A percentile compares a stretch with the other conserved stretches of the same genome.
These are phyloP conservation scores for Suhomyces wounanorum DNA, from an alignment of 1,139 yeast genomes.

Conservation along the genomic window DNA sequence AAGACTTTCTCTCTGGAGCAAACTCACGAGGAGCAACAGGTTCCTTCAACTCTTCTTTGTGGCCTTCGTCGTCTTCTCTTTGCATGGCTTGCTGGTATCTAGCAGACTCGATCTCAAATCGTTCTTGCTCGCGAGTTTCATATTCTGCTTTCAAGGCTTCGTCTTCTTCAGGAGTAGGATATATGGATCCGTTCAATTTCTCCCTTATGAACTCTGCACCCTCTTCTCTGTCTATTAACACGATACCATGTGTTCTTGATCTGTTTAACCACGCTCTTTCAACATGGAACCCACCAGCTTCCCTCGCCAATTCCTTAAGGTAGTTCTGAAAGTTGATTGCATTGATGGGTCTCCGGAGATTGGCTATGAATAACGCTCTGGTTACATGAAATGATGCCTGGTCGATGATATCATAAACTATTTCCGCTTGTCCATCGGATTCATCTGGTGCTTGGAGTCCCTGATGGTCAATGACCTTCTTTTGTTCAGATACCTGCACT, in stretches of 20 bases:
- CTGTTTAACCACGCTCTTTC: constrained; percentile 51
- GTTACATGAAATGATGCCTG: constrained; percentile 38
- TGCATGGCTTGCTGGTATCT: constrained; percentile 21
- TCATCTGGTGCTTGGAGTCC: constrained; percentile 26
- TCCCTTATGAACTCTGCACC: constrained; percentile 41
- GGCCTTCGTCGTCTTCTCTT: constrained; percentile 11
- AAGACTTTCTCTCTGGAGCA: constrained; percentile 26
- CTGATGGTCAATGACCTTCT: constrained; percentile 26
- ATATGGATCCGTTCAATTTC: constrained; percentile 33
- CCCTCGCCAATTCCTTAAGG: constrained; percentile 29
- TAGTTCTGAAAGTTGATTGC: constrained; percentile 39
- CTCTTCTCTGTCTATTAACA: constrained; percentile 38
- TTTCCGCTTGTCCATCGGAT: constrained; percentile 31
- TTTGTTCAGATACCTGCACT: constrained; percentile 9
- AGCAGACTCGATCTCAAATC: constrained; percentile 24
- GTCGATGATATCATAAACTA: constrained; percentile 33
- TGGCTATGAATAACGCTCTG: constrained; percentile 47
- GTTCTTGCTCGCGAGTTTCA: constrained; percentile 24
- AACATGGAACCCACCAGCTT: constrained; percentile 28
- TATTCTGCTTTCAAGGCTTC: constrained; percentile 23
- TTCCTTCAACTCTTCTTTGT: constrained; percentile 10
- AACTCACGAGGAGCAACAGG: constrained; percentile 23
- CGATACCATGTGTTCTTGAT: constrained; percentile 44
- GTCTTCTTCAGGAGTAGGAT: constrained; percentile 34
- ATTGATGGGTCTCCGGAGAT: constrained; percentile 41